phyloP scores from a whole-genome alignment of 2,329 filamentous ascomycete species.

The Cladosporium oxysporum region DNA sequence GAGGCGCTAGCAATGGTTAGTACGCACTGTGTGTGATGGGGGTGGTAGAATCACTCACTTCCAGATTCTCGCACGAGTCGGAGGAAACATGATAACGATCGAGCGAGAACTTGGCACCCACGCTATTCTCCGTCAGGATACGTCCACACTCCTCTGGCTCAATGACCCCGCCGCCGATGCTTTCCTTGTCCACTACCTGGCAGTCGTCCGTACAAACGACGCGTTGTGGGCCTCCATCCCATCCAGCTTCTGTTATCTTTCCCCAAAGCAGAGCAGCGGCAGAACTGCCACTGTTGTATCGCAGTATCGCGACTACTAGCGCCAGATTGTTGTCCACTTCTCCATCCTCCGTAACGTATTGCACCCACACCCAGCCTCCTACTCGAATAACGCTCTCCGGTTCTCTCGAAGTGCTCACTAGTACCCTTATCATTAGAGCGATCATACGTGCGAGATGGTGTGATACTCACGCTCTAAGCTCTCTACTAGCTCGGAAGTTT shows the following conservation, averaged over 20 bases:
- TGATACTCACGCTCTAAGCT: slow-evolving; percentile 13
- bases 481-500: not conserved
- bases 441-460: slow-evolving; percentile 2
- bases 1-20: slow-evolving; percentile 15
- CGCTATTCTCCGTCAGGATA: slow-evolving; percentile 9
- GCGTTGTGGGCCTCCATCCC: slow-evolving; percentile 12
- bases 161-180: slow-evolving; percentile 12
- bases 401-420: slow-evolving; percentile 9
- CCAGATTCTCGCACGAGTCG: slow-evolving; percentile 9
- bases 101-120: slow-evolving; percentile 11
- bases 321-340: slow-evolving; percentile 15
- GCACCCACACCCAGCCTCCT: slow-evolving; percentile 14
- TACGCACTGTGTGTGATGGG: slow-evolving; percentile 10
- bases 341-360: slow-evolving; percentile 8
- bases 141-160: slow-evolving; percentile 12
- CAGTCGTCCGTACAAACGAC: slow-evolving; percentile 14
- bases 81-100: slow-evolving; percentile 15
- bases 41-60: slow-evolving; percentile 11
- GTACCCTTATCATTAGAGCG: slow-evolving; percentile 4
- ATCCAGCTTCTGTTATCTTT: slow-evolving; percentile 10
- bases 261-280: slow-evolving; percentile 11
- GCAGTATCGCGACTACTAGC: slow-evolving; percentile 12
- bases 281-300: slow-evolving; percentile 6
- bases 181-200: slow-evolving; percentile 13
- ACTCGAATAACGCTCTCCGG: slow-evolving; percentile 14